Evolutionary conservation across 2,329 filamentous ascomycete genomes (phyloP), one percentile per base, ranked within the genome.

Genomic region (Ophiocordyceps camponoti-saundersi): DNA sequence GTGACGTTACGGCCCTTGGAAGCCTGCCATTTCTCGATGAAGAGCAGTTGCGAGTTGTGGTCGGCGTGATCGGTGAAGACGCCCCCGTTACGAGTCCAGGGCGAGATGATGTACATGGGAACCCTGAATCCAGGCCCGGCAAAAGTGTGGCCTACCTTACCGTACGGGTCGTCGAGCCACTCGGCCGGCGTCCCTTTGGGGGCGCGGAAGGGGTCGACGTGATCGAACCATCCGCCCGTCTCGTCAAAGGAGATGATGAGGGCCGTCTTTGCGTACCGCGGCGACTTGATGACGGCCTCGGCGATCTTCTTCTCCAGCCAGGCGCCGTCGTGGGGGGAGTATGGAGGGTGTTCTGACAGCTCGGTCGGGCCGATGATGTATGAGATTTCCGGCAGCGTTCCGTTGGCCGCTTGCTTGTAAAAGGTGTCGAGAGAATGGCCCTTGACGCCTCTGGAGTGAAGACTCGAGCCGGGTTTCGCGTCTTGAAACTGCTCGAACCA

Each of bases 21-120:
- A 1, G 52, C 52, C 36, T 57, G 55, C 69, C 70, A 73, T 52
- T 69, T 57, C 55, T 75, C 72, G 1, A 76, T 54, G 51, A 76
- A 75, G 41, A 72, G 57, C 26, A 75, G 70, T 48, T 75, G 72
- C 0, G 72, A 75, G 51, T 65, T 73, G 56, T 76, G 73, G 52
- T 76, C 73, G 6, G 67, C 63, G 42, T 70, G 69, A 53, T 75
- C 72, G 1, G 70, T 72, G 50, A 72, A 74, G 2, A 76, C 70
- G 21, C 70, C 65, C 10, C 67, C 69, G 12, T 69, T 69, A 15
- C 72, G 68, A 0, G 72, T 76, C 65, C 69, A 76, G 0, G 72
- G 72, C 0, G 72, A 75, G 47, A 76, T 63, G 56, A 76, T 73
- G 51, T 71, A 70, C 49, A 75, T 71, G 0, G 72, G 72, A 2